Conservation (phyloP, 108 stramenopile species). For the Cylindrotheca closterium region DNA sequence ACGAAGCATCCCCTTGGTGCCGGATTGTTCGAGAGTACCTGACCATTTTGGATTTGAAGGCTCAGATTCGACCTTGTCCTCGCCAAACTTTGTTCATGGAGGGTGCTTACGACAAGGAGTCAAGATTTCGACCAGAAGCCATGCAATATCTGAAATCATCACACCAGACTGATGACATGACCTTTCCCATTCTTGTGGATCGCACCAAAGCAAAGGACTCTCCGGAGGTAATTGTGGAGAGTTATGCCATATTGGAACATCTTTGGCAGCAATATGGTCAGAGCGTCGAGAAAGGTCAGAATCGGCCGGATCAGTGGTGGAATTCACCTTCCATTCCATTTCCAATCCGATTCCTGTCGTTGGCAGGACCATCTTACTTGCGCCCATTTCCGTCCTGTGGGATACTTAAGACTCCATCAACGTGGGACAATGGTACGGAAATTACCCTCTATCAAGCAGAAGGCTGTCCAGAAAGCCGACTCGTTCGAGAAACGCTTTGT, state of each 20-base stretch:
- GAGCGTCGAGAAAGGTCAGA: constrained; percentile 1
- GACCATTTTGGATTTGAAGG: constrained; percentile 24
- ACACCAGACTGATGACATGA: constrained; percentile 4
- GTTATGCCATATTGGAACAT: constrained; percentile 25
- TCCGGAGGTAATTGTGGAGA: constrained; percentile 12
- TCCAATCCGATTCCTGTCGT: constrained; percentile 18
- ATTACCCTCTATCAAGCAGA: constrained; percentile 28
- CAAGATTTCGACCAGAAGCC: constrained; percentile 26
- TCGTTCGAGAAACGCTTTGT: constrained; percentile 26
- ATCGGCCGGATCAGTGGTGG: constrained; percentile 18
- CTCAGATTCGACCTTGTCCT: constrained; percentile 30
- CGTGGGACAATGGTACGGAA: not conserved
- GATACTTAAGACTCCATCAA: constrained; percentile 7
- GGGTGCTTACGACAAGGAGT: constrained; percentile 12
- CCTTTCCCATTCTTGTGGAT: constrained; percentile 29
- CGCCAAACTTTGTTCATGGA: constrained; percentile 23
- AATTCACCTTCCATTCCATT: constrained; percentile 13
- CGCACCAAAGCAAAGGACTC: constrained; percentile 6
- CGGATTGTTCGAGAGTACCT: constrained; percentile 28
- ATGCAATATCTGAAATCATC: constrained; percentile 1
- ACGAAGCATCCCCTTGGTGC: constrained; percentile 34
- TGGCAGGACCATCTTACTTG: constrained; percentile 23
- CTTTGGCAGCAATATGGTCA: constrained; percentile 28
- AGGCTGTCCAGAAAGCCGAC: constrained; percentile 28
- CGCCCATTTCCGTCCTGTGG: constrained; percentile 31